Evolutionary conservation across 345 rosid genomes (phyloP).

Genomic region (Litchi chinensis): DNA sequence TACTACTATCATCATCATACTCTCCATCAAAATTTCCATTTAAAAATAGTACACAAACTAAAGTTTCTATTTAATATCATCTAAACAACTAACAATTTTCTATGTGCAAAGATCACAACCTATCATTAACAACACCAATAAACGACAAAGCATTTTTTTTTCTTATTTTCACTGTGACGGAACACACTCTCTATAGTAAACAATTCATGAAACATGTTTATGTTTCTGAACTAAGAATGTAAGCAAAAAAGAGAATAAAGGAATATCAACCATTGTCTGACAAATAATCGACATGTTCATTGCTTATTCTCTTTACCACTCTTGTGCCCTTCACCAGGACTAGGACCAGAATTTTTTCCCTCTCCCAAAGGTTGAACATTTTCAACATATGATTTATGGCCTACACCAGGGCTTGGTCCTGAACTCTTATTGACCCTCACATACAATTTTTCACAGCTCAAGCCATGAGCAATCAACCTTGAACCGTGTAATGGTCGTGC

Average conservation of each 20-base stretch:
- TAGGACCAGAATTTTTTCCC: conserved; percentile 42
- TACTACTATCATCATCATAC: no score
- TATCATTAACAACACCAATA: no score
- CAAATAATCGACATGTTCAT: conserved; percentile 18
- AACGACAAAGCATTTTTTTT: no score
- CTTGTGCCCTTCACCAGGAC: conserved; percentile 46
- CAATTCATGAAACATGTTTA: no score
- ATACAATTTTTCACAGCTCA: background rate
- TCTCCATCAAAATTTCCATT: no score
- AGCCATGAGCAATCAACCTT: background rate
- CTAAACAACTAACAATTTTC: no score
- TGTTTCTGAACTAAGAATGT: background rate
- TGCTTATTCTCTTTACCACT: conserved; percentile 16
- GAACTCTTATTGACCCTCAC: conserved; percentile 22
- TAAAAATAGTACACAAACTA: no score
- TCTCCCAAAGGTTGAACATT: background rate
- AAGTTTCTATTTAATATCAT: no score
- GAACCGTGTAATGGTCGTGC: conserved; percentile 28
- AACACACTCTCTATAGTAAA: no score
- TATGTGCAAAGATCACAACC: no score
- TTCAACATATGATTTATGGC: conserved; percentile 7
- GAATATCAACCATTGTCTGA: background rate
- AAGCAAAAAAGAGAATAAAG: background rate
- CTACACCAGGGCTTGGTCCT: conserved; percentile 48
- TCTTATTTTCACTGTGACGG: no score